A percentile compares a stretch with the other conserved stretches of the same genome.
Conservation (phyloP, 2,329 filamentous ascomycete genomes). For the Penicillium expansum region DNA sequence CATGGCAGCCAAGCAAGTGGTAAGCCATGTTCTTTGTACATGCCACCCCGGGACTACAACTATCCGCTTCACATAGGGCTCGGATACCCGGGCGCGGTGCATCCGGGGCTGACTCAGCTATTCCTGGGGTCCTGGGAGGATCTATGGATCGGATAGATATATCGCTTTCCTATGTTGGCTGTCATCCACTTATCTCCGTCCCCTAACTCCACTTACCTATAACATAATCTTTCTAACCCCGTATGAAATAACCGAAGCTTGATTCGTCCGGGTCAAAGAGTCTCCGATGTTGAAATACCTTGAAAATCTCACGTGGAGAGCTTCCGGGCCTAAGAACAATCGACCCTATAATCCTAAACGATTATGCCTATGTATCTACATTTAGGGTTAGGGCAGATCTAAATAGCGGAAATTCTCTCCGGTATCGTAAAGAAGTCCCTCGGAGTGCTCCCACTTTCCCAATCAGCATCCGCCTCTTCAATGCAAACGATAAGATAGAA, state of each 20-base stretch:
- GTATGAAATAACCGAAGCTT: not conserved
- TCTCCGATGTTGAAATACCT: not conserved
- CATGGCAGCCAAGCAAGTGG: not conserved
- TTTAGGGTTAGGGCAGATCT: no score
- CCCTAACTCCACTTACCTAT: not conserved
- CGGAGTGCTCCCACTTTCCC: no score
- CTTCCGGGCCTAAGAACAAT: no score
- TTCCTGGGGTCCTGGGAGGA: not conserved
- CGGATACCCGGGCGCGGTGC: not conserved
- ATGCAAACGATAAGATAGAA: no score
- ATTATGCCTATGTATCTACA: no score
- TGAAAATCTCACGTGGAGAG: not conserved
- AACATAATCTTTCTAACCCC: no score
- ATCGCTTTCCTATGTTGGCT: not conserved
- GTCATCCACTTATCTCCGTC: not conserved
- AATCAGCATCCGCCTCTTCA: no score
- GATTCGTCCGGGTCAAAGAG: constrained; percentile 22
- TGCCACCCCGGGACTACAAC: not conserved
- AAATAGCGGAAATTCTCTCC: no score
- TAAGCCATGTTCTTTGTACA: not conserved
- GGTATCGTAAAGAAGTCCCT: no score
- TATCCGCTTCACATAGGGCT: not conserved
- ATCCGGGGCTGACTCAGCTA: constrained; percentile 1
- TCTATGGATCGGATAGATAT: not conserved
- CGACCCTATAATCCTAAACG: no score